These are phyloP conservation scores for Fragaria iinumae DNA, from an alignment of 306 rosid species.

Conservation along the genomic window DNA sequence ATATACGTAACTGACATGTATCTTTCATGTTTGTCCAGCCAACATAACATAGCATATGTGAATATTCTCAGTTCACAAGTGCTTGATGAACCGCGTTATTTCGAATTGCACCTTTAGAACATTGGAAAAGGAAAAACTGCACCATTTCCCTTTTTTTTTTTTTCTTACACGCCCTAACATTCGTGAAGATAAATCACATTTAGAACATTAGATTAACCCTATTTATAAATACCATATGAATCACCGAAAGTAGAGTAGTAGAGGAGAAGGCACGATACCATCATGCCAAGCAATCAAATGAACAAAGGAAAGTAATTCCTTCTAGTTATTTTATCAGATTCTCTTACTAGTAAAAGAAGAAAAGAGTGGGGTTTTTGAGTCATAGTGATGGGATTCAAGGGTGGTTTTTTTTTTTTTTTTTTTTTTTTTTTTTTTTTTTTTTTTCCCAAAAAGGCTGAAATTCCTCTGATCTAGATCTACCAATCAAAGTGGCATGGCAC, in stretches of 20 bases:
- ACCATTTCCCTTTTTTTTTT: too few species aligned
- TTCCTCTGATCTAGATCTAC: constrained; percentile 66
- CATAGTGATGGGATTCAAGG: constrained; percentile 3
- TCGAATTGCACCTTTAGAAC: too few species aligned
- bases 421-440: neutral
- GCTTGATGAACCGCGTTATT: too few species aligned
- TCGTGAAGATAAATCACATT: neutral
- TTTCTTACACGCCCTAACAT: too few species aligned
- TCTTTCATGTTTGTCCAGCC: too few species aligned
- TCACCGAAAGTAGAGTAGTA: constrained; percentile 21
- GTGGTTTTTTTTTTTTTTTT: neutral
- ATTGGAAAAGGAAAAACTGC: too few species aligned
- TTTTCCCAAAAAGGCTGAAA: constrained; percentile 29
- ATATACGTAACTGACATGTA: too few species aligned
- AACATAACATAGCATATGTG: too few species aligned
- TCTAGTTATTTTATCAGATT: neutral
- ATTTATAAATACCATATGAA: neutral
- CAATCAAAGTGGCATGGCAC: constrained; percentile 26
- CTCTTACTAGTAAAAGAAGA: neutral
- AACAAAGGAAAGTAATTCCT: neutral
- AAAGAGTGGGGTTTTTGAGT: neutral
- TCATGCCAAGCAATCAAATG: constrained; percentile 5
- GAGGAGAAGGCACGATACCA: constrained; percentile 18
- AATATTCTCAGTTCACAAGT: too few species aligned
- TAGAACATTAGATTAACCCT: neutral